Evolutionary conservation across 306 rosid species (phyloP).

Genomic region (Lagenaria siceraria): DNA sequence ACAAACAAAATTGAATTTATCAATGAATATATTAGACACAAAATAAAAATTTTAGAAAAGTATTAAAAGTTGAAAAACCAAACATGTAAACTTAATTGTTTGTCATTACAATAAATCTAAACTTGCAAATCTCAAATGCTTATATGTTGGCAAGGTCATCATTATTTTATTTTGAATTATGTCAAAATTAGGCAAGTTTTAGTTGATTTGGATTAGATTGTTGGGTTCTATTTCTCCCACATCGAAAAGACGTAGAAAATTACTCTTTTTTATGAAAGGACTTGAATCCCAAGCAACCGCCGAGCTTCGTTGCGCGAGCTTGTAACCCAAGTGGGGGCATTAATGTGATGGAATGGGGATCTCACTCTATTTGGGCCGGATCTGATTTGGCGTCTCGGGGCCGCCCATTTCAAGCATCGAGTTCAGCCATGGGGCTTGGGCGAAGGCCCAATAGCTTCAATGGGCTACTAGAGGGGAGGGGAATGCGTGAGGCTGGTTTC

Average conservation of each 20-base stretch:
- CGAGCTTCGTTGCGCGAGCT: neutral
- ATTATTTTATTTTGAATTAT: no score
- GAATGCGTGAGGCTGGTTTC: conserved; percentile 21
- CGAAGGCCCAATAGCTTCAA: neutral
- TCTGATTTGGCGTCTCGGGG: accelerated
- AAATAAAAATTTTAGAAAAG: no score
- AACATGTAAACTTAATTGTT: no score
- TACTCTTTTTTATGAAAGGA: neutral
- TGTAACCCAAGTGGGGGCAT: neutral
- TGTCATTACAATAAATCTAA: no score
- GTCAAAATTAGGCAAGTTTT: neutral
- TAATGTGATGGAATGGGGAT: neutral
- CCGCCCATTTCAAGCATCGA: neutral
- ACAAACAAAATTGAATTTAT: no score
- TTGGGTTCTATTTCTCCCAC: neutral
- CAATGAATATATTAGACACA: no score
- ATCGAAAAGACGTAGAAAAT: accelerated
- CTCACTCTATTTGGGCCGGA: neutral
- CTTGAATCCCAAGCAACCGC: accelerated
- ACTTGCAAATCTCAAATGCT: no score
- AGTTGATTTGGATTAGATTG: neutral
- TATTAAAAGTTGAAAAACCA: no score
- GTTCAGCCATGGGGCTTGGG: neutral
- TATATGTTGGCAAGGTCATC: no score
- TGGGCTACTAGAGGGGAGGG: neutral